Evolutionary conservation across 176 grass and related monocot genomes (phyloP).

Genomic region (Zea luxurians): DNA sequence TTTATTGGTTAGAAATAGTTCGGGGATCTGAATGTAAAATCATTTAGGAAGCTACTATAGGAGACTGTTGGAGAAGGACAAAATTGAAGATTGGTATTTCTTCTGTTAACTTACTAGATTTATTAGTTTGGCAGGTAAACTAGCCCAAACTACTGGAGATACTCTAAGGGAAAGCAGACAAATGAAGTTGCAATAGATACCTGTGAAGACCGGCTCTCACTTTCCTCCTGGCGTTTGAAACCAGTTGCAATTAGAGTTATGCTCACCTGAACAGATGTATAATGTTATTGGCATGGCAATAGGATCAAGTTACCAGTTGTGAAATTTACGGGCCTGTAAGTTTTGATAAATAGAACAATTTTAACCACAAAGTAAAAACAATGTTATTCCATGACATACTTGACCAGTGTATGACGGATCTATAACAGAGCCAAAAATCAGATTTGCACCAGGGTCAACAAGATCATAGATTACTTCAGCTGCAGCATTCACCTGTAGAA

Average conservation of each 20-base stretch:
- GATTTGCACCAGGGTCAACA: conserved; percentile 88
- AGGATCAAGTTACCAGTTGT: neutral
- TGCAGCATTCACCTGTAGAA: conserved; percentile 75
- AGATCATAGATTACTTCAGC: conserved; percentile 98
- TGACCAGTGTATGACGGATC: conserved; percentile 87
- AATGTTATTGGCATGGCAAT: neutral
- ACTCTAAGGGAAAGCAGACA: neutral
- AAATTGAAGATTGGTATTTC: no score
- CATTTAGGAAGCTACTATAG: no score
- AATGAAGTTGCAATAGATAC: conserved; percentile 31
- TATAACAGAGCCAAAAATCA: conserved; percentile 91
- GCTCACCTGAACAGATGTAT: conserved; percentile 55
- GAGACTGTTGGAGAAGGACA: no score
- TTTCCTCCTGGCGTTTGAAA: conserved; percentile 81
- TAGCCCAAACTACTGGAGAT: no score
- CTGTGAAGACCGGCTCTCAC: conserved; percentile 43
- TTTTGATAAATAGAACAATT: neutral
- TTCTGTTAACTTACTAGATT: no score
- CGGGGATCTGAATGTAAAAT: no score
- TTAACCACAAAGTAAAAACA: neutral
- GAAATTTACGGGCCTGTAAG: neutral
- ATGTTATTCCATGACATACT: conserved; percentile 43
- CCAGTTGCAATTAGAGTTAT: conserved; percentile 89
- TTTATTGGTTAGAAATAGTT: no score
- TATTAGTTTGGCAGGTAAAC: no score